Evolutionary conservation across 805 yeast genomes (phyloP), one percentile per base, ranked within the genome.

Genomic region (Kurtzmaniella fragi): DNA sequence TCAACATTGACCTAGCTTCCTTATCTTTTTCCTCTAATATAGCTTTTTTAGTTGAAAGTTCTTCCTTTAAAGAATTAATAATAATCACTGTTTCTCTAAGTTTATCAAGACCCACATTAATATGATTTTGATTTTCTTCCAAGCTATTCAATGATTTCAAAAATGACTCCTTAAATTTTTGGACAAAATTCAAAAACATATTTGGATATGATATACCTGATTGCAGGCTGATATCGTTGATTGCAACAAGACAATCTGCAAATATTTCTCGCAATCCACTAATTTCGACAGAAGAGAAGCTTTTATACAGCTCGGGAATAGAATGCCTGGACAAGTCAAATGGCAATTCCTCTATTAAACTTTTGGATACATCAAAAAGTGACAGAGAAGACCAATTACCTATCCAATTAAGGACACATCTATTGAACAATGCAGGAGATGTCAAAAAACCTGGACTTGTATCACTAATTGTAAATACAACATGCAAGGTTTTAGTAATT

Each of bases 361-460:
- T 58, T 0, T 49, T 40, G 0, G 82, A 77, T 27, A 88, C 77
- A 36, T 77, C 76, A 5, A 44, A 38, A 35, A 82, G 56, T 0
- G 88, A 62, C 0, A 51, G 42, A 3, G 47, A 42, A 0, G 82
- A 68, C 96, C 97, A 90, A 39, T 78, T 78, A 4, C 95, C 95
- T 82, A 88, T 79, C 89, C 91, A 86, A 52, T 82, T 78, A 29
- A 91, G 60, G 2, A 87, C 95, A 66, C 97, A 90, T 52, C 98
- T 67, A 52, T 90, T 90, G 60, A 87, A 82, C 27, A 90, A 62
- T 0, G 97, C 97, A 0, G 96, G 95, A 0, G 96, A 90, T 0
- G 88, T 68, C 2, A 82, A 69, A 11, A 81, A 68, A 14, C 71
- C 74, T 0, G 80, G 67, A n/a, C 54, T 48, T 28, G 54, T 38